These are phyloP conservation scores for Macrotyloma uniflorum DNA, from an alignment of 306 rosid genomes.

Conservation along the genomic window DNA sequence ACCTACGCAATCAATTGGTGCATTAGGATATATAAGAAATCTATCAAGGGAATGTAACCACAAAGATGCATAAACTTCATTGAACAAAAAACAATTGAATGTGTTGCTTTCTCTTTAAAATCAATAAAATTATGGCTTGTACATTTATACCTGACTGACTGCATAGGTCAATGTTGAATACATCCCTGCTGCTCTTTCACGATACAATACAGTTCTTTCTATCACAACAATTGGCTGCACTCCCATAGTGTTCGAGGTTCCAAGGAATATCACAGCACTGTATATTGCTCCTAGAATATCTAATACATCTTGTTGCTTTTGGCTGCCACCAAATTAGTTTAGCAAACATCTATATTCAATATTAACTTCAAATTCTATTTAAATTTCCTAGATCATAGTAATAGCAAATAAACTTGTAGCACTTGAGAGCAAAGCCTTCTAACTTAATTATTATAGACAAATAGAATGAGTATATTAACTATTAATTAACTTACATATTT, in stretches of 20 bases:
- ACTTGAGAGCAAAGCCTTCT: background rate
- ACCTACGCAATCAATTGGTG: constrained; percentile 54
- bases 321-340: constrained; percentile 21
- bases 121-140: background rate
- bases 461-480: background rate
- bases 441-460: background rate
- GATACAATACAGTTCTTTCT: constrained; percentile 75
- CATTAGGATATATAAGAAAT: background rate
- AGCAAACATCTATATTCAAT: background rate
- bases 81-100: background rate
- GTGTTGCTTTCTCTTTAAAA: background rate
- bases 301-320: constrained; percentile 43
- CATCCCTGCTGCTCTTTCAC: constrained; percentile 62
- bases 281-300: constrained; percentile 75
- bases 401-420: background rate
- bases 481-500: constrained; percentile 42
- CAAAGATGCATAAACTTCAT: background rate
- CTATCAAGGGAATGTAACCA: background rate
- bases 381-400: background rate
- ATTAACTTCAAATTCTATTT: constrained; percentile 22
- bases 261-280: constrained; percentile 46
- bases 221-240: constrained; percentile 62
- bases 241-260: constrained; percentile 32
- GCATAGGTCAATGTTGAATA: constrained; percentile 54
- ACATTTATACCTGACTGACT: constrained; percentile 41